Base-by-base conservation (phyloP, 305 asterid species). In the Fraxinus xanthoxyloides region DNA sequence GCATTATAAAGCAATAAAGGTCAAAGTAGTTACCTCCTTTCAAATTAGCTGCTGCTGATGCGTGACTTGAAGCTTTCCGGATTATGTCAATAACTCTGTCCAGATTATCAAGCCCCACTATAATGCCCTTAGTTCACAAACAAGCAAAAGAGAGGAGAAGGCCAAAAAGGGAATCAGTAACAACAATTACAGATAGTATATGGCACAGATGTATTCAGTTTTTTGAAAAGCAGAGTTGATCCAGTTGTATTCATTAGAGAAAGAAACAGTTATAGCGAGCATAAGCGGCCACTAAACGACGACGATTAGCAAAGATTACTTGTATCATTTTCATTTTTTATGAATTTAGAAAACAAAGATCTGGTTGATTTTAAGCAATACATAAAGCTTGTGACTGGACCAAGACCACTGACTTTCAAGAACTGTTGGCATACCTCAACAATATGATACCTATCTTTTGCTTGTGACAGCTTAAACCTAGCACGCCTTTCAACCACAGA, bases 401-500 rank as follows among this genome's bases (percentile, higher is more conserved):
- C n/a, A 65, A 51, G 46, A 75, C 77, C 32, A 70, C 72, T 36
- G 73, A 73, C 77, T 79, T 77, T 54, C 77, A 40, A 43, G 77
- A 83, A 85, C 10, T 48, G 30, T 63, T 56, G 76, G 43, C 90
- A 79, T 84, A 97, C 99, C 99, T 97, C 96, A 75, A 97, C 94
- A 86, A 97, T 92, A 86, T 97, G 99, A 87, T 91, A 84, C 79
- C 98, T 93, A 77, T 93, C 96, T 86, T 91, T 90, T 74, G 99
- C 98, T 83, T 94, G 98, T 70, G 89, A 83, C 19, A 92, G 93
- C 87, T 97, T 93, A 84, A 83, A 93, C 61, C 82, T 90, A 76
- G 98, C 95, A 75, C 98, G 98, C 85, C 98, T 91, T 92, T 94
- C 98, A 79, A 97, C 89, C 65, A 97, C 98, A 19, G 97, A 90